Conservation (phyloP, 495 filamentous ascomycete species). For the Tuber umbilicatum region DNA sequence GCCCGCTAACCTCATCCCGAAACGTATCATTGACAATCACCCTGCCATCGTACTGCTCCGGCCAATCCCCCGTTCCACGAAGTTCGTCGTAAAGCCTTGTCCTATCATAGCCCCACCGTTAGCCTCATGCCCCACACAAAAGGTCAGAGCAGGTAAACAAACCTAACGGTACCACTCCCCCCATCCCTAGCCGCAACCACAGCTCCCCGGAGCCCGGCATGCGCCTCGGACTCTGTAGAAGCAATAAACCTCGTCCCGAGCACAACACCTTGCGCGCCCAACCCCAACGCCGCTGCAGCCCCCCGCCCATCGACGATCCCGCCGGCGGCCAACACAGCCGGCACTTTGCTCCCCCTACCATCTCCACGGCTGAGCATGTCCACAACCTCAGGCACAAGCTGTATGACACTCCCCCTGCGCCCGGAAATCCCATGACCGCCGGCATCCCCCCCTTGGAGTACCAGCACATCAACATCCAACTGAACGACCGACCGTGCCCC, state of each 20-base stretch:
- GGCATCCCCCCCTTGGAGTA: conserved; percentile 65
- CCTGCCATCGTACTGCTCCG: conserved; percentile 56
- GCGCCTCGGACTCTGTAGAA: conserved; percentile 57
- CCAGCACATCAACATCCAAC: conserved; percentile 56
- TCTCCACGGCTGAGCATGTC: conserved; percentile 49
- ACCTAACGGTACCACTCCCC: conserved; percentile 55
- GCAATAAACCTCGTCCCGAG: conserved; percentile 67
- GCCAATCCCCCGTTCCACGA: conserved; percentile 64
- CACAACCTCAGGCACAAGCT: conserved; percentile 54
- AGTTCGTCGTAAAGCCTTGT: conserved; percentile 66
- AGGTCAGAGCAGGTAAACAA: background rate
- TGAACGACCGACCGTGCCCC: conserved; percentile 49
- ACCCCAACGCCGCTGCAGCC: conserved; percentile 55
- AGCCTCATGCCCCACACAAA: background rate
- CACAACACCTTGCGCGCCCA: conserved; percentile 62
- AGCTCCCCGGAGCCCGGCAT: conserved; percentile 55
- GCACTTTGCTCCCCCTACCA: conserved; percentile 40
- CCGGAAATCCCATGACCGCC: conserved; percentile 63
- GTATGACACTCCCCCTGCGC: conserved; percentile 53
- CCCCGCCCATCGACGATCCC: conserved; percentile 64
- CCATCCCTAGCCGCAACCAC: conserved; percentile 59
- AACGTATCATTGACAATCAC: conserved; percentile 58
- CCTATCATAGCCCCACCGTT: conserved; percentile 4
- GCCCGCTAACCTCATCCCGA: conserved; percentile 53
- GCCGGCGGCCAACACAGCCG: conserved; percentile 64